These are phyloP conservation scores for Cladophialophora immunda DNA, from an alignment of 2,329 filamentous ascomycete genomes.

Conservation along the genomic window DNA sequence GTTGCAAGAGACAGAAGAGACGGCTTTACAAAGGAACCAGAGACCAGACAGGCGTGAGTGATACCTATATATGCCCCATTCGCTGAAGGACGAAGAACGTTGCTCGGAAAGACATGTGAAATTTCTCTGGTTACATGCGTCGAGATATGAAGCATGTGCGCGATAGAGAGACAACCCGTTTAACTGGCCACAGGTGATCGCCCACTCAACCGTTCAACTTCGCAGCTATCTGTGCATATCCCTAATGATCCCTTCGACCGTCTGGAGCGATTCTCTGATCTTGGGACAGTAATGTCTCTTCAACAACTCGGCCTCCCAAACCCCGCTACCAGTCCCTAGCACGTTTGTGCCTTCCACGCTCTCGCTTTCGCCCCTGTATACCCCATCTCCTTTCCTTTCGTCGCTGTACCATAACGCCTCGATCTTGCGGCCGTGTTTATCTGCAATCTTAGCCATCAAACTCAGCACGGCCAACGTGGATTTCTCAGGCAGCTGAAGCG, in stretches of 20 bases:
- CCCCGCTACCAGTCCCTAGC: constrained; percentile 74
- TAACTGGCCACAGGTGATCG: neutral
- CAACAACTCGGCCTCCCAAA: constrained; percentile 93
- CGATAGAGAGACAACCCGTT: neutral
- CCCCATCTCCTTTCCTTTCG: constrained; percentile 88
- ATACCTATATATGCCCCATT: neutral
- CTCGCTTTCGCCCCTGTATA: constrained; percentile 76
- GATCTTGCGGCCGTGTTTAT: constrained; percentile 83
- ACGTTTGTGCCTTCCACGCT: constrained; percentile 89
- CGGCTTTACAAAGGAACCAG: neutral
- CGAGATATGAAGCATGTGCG: neutral
- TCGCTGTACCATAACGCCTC: constrained; percentile 92
- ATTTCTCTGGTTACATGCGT: neutral
- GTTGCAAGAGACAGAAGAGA: neutral
- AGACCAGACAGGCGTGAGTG: neutral
- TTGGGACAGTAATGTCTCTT: constrained; percentile 85
- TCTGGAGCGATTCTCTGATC: constrained; percentile 77
- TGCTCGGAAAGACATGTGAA: neutral
- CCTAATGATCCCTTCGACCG: constrained; percentile 72
- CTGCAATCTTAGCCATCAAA: constrained; percentile 78
- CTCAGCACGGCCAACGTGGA: constrained; percentile 81
- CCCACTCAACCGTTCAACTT: neutral
- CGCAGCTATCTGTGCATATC: constrained; percentile 36
- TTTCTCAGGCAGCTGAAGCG: constrained; percentile 90
- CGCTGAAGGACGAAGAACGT: neutral